Evolutionary conservation across 345 rosid genomes (phyloP), one percentile per base, ranked within the genome.

Genomic region (Erucastrum elatum): DNA sequence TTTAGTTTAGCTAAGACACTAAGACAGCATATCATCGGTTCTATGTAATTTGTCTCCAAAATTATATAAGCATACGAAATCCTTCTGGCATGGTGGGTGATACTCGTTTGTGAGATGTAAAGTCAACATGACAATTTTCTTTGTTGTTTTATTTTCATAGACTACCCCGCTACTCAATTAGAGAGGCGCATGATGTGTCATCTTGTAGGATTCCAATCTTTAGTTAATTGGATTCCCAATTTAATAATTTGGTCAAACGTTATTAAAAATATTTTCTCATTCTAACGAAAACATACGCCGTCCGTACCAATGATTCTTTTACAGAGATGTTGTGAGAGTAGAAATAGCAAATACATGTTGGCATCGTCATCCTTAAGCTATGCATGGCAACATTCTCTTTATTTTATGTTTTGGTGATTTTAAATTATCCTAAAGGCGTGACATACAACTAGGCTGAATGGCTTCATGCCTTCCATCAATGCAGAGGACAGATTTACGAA

Each of bases 131-230:
- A 63, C 9, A 17, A 46, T n/a, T 49, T 49, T 41, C 13, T 13
- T 49, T 44, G 56, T 49, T 49, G 56, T 49, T 49, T 11, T 34
- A 16, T 76, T 35, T 39, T 70, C 75, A 70, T 30, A 80, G 56
- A 41, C 37, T 80, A 75, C 76, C 83, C 72, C 80, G 66, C 34
- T 31, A 26, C 44, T 81, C 56, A 55, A 6, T 75, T 70, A 71
- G 74, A 81, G 68, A 76, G 80, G 35, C 80, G 71, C 68, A 75
- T 76, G 80, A 81, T 70, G 80, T 81, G 83, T 75, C 73, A 64
- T 58, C 83, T 30, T 64, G 77, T 81, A 58, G 80, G 77, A 76
- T 81, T 70, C 76, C 68, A 75, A 75, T 55, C 21, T 41, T 33
- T 65, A 60, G 55, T 63, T 13, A 55, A 13, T 21, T 53, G 31